phyloP scores from a whole-genome alignment of 2,329 filamentous ascomycete species.

The Colletotrichum orbiculare region DNA sequence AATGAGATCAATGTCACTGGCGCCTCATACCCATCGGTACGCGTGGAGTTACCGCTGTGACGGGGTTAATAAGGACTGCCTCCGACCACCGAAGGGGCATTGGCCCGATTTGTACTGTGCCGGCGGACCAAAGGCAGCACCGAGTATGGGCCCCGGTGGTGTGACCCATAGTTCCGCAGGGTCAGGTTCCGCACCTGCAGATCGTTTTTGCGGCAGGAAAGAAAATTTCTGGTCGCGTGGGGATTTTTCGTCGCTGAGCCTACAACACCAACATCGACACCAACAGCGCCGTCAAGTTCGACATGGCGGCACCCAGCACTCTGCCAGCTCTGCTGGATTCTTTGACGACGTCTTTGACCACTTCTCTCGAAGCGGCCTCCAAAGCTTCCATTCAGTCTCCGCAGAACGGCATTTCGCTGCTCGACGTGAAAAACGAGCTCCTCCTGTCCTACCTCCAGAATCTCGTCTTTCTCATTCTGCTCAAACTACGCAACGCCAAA shows the following conservation, averaged over 20 bases:
- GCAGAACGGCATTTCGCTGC: constrained; percentile 88
- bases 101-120: too few relatives aligned
- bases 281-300: constrained; percentile 14
- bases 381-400: constrained; percentile 76
- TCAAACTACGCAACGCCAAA: constrained; percentile 76
- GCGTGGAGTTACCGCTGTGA: too few relatives aligned
- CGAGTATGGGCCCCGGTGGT: not conserved
- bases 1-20: not conserved
- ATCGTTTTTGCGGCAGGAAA: constrained; percentile 25
- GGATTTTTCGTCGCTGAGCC: too few relatives aligned
- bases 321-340: constrained; percentile 63
- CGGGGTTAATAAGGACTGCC: too few relatives aligned
- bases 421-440: constrained; percentile 97
- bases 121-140: not conserved
- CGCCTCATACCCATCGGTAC: too few relatives aligned
- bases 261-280: constrained; percentile 5
- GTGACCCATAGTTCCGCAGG: constrained; percentile 9
- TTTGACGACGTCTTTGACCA: constrained; percentile 67
- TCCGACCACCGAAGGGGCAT: too few relatives aligned
- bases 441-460: constrained; percentile 96
- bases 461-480: constrained; percentile 85
- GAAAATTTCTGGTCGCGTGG: constrained; percentile 23
- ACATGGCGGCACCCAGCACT: constrained; percentile 64
- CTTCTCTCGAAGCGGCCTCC: constrained; percentile 75
- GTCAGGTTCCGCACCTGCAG: constrained; percentile 24